Evolutionary conservation across 345 rosid genomes (phyloP).

Genomic region (Dipteronia sinensis): DNA sequence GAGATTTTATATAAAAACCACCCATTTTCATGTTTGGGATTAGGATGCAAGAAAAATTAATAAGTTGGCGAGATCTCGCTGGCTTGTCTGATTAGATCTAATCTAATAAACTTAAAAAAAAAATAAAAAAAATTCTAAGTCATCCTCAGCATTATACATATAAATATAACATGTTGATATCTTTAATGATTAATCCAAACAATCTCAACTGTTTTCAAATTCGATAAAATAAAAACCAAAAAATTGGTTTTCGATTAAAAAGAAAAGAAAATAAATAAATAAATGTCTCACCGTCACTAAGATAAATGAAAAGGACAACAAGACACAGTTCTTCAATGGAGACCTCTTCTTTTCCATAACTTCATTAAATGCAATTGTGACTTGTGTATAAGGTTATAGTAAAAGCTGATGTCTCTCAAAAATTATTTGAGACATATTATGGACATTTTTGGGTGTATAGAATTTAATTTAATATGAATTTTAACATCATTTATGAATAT

Average conservation of each 20-base stretch:
- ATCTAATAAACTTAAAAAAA: no score
- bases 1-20: background rate
- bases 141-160: background rate
- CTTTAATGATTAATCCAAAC: background rate
- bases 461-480: no score
- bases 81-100: slow-evolving; percentile 5
- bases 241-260: background rate
- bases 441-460: background rate
- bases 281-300: background rate
- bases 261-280: background rate
- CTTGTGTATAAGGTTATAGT: background rate
- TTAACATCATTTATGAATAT: background rate
- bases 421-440: background rate
- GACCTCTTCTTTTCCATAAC: background rate
- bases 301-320: background rate
- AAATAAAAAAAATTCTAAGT: background rate
- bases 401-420: background rate
- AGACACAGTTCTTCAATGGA: background rate
- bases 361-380: slow-evolving; percentile 6
- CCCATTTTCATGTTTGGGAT: background rate
- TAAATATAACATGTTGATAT: background rate
- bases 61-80: slow-evolving; percentile 15
- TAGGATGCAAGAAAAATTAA: slow-evolving; percentile 1
- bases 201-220: background rate
- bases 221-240: no score